phyloP scores from a whole-genome alignment of 306 rosid genomes.

The Astragalus glycyphyllos region DNA sequence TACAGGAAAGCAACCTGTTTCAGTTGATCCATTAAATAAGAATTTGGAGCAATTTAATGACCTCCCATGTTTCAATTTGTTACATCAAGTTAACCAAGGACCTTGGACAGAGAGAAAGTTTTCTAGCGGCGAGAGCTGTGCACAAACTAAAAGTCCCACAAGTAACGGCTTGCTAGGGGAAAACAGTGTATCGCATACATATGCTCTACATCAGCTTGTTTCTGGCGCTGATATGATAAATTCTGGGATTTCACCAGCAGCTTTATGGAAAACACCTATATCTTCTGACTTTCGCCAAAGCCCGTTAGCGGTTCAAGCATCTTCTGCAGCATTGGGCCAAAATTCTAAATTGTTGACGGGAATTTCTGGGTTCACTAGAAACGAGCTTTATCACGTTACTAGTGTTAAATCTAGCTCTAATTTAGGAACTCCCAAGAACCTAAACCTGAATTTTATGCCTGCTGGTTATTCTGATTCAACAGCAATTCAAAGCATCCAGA shows the following conservation, averaged over 20 bases:
- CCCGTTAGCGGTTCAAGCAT: slow-evolving; percentile 43
- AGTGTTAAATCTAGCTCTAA: slow-evolving; percentile 25
- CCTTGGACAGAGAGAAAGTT: slow-evolving; percentile 40
- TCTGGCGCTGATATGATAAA: slow-evolving; percentile 32
- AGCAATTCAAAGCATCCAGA: slow-evolving; percentile 17
- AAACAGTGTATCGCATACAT: slow-evolving; percentile 38
- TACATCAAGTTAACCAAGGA: slow-evolving; percentile 42
- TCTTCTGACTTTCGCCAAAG: slow-evolving; percentile 39
- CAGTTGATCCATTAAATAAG: slow-evolving; percentile 29
- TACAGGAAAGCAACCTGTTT: slow-evolving; percentile 29
- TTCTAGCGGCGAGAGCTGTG: slow-evolving; percentile 27
- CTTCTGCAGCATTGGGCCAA: slow-evolving; percentile 38
- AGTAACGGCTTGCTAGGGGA: slow-evolving; percentile 44
- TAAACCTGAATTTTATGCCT: slow-evolving; percentile 62
- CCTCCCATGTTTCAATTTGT: slow-evolving; percentile 30
- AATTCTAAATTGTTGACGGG: slow-evolving; percentile 36
- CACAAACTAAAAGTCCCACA: slow-evolving; percentile 34
- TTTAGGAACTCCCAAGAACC: slow-evolving; percentile 35
- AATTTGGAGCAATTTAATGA: slow-evolving; percentile 44
- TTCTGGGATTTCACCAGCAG: slow-evolving; percentile 47
- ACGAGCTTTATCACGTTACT: slow-evolving; percentile 12
- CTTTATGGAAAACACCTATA: slow-evolving; percentile 30
- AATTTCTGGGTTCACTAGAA: slow-evolving; percentile 35
- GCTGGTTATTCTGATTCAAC: slow-evolving; percentile 32
- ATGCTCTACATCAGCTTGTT: slow-evolving; percentile 39